phyloP scores from a whole-genome alignment of 108 stramenopile genomes.

The Nannochloropsis gaditana region DNA sequence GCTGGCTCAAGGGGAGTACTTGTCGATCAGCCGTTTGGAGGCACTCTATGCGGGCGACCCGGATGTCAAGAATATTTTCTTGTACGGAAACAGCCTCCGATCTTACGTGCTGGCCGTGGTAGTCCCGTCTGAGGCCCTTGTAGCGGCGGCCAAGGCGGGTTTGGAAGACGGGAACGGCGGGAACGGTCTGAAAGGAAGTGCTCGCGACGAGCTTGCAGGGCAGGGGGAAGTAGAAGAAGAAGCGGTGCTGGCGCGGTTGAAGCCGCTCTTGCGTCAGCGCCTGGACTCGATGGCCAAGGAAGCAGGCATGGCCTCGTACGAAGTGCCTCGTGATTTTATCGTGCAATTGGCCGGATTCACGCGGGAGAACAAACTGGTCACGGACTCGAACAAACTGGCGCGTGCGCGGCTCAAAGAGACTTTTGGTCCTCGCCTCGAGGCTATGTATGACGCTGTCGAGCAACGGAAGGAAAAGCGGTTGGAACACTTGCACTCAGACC shows the following conservation, averaged over 20 bases:
- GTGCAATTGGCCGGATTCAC: neutral
- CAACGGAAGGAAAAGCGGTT: neutral
- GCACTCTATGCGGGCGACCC: neutral
- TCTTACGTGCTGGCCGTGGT: neutral
- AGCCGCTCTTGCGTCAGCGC: neutral
- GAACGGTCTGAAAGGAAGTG: too few species aligned
- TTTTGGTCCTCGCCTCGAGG: neutral
- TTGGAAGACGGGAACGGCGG: neutral
- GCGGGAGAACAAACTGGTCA: neutral
- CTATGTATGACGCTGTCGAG: neutral
- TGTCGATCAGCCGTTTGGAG: neutral
- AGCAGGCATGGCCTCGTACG: neutral
- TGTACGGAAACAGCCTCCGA: neutral
- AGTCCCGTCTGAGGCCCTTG: neutral
- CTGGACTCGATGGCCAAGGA: neutral
- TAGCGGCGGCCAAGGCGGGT: neutral
- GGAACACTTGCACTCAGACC: neutral
- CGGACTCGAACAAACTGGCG: neutral
- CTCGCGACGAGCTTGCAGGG: too few species aligned
- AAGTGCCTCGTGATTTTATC: neutral
- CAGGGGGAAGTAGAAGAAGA: neutral
- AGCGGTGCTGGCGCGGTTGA: neutral
- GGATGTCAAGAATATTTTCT: neutral
- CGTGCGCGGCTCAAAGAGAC: neutral
- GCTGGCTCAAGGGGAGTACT: neutral